Evolutionary conservation across 805 yeast species (phyloP), one percentile per base, ranked within the genome.

Genomic region (Kazachstania kunashirensis): DNA sequence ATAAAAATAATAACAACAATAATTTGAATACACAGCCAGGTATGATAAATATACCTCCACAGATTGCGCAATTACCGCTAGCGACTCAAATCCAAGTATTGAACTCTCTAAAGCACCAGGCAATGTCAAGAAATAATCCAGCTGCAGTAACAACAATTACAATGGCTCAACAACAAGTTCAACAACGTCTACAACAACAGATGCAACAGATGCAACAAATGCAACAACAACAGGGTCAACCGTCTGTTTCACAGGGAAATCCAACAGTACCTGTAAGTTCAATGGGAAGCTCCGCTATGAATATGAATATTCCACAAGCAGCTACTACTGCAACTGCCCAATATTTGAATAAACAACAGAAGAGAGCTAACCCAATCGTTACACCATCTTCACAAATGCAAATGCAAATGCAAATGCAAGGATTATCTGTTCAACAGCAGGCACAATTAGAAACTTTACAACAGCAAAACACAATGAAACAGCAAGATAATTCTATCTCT

Each of bases 41-140:
- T n/a, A 29, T 32, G 16, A 32, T 56, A 13, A 57, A 49, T 33
- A 28, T 57, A 15, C 62, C 62, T 4, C 60, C 61, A 7, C 61
- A 56, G 35, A 55, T 57, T 28, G 59, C 61, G 3, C 56, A 54
- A 33, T 41, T 57, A 18, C 59, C 62, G 3, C 46, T 54, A 23
- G 54, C 53, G 6, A 45, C 48, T 37, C 62, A 57, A 33, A 52
- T 54, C 26, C 59, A 55, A 15, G 59, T 56, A 4, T 43, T 57
- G 17, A 48, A 44, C 16, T 41, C 47, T n/a, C 41, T 57, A 26
- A 55, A 56, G 32, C 58, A 55, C 31, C 57, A 57, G 36, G 62
- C 62, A 9, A 45, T 55, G 10, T 50, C 54, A 15, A 55, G 48
- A 32, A 50, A 55, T 31, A 57, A 57, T 30, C 57, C 56, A 5